Percentiles rank a stretch among this genome's conserved stretches.
These are phyloP conservation scores for Calonectria pteridis DNA, from an alignment of 2,329 filamentous ascomycete genomes.

Conservation along the genomic window DNA sequence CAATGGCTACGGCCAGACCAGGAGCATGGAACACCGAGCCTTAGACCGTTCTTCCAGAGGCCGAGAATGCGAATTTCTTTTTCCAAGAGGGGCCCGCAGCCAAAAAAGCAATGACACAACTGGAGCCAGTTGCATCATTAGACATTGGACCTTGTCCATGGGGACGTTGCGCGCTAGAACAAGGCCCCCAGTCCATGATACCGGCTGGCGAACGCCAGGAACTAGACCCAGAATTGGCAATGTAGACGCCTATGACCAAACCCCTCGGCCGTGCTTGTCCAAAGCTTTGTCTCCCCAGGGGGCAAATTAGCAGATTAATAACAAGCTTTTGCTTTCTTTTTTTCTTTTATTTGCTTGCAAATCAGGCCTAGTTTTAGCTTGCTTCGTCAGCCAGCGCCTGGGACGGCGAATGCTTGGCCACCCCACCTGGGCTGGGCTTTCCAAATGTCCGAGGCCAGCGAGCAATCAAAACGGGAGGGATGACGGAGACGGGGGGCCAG, in stretches of 20 bases:
- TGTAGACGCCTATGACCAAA: not conserved
- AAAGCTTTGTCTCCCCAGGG: not conserved
- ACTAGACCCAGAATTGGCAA: constrained; percentile 3
- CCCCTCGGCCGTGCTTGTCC: not conserved
- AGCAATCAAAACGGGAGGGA: not conserved
- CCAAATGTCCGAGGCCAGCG: constrained; percentile 5
- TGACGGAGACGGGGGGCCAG: not conserved
- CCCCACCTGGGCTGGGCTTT: constrained; percentile 13
- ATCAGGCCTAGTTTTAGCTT: not conserved
- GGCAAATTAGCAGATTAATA: not conserved
- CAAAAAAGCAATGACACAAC: not conserved
- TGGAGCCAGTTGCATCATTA: constrained; percentile 42
- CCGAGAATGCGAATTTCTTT: constrained; percentile 11
- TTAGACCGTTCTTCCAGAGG: not conserved
- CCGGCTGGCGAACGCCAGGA: constrained; percentile 4
- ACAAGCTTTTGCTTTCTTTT: not conserved
- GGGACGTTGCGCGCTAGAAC: constrained; percentile 16
- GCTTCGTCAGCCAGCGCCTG: not conserved
- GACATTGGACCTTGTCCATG: constrained; percentile 39
- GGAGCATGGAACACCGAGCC: not conserved
- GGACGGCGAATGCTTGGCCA: not conserved
- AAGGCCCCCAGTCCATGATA: constrained; percentile 7
- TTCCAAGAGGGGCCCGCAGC: not conserved
- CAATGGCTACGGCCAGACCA: not conserved
- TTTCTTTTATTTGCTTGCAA: not conserved